These are phyloP conservation scores for Microascus cirrosus DNA, from an alignment of 2,329 filamentous ascomycete species.

Conservation along the genomic window DNA sequence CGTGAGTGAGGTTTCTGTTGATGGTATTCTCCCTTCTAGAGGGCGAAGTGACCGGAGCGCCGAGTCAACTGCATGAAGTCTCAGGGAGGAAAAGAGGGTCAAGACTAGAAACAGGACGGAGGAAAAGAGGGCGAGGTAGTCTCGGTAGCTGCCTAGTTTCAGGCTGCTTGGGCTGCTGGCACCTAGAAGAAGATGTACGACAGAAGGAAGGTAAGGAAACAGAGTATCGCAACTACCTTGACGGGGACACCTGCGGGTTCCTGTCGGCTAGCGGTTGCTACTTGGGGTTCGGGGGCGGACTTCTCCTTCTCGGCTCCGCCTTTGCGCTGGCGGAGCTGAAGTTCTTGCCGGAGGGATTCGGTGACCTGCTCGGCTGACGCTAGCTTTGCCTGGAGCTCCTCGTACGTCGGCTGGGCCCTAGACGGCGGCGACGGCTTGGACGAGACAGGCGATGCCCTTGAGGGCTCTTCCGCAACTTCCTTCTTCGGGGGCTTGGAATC, in stretches of 20 bases:
- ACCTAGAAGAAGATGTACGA: conserved; percentile 91
- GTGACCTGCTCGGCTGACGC: conserved; percentile 66
- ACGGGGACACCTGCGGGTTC: conserved; percentile 66
- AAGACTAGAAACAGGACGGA: background rate
- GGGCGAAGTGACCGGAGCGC: background rate
- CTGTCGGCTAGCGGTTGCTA: conserved; percentile 6
- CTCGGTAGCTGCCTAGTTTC: background rate
- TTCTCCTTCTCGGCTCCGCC: conserved; percentile 36
- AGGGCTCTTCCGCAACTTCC: conserved; percentile 16
- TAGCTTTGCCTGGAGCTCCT: conserved; percentile 63
- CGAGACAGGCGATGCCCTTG: conserved; percentile 13
- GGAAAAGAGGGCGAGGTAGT: background rate
- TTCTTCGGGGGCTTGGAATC: conserved; percentile 16
- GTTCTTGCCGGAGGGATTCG: conserved; percentile 55
- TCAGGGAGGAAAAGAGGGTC: background rate
- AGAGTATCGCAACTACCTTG: conserved; percentile 72
- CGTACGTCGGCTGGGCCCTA: conserved; percentile 22
- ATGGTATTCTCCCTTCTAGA: background rate
- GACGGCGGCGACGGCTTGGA: conserved; percentile 13
- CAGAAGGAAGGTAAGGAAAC: conserved; percentile 81
- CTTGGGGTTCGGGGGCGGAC: conserved; percentile 28
- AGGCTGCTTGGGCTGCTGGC: conserved; percentile 4
- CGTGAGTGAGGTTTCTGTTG: background rate
- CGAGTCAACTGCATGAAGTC: background rate
- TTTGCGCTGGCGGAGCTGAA: conserved; percentile 68